A percentile compares a stretch with the other conserved stretches of the same genome.
These are phyloP conservation scores for Immersiporthe knoxdaviesiana DNA, from an alignment of 2,329 filamentous ascomycete genomes.

Conservation along the genomic window DNA sequence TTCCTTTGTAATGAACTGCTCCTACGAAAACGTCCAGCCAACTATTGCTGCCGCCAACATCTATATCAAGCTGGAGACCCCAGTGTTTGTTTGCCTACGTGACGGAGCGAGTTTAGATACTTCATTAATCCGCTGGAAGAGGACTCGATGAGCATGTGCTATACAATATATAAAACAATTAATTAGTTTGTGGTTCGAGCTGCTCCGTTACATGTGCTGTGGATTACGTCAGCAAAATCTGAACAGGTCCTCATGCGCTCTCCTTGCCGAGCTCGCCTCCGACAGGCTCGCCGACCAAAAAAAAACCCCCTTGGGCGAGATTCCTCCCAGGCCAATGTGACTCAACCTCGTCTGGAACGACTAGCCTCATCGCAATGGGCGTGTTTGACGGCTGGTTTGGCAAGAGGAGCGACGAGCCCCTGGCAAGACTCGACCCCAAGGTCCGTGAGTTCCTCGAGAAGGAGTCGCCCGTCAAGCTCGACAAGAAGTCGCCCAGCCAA, in stretches of 20 bases:
- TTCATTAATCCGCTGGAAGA: no score
- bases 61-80: no score
- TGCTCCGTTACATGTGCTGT: neutral
- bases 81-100: no score
- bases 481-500: constrained; percentile 28
- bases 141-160: no score
- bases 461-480: constrained; percentile 77
- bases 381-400: constrained; percentile 59
- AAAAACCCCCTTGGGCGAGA: neutral
- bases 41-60: neutral
- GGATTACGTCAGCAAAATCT: neutral
- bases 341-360: neutral
- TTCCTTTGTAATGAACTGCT: no score
- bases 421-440: constrained; percentile 78
- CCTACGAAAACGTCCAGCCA: no score
- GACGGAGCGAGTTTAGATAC: no score
- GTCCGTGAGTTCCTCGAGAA: constrained; percentile 83
- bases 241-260: neutral
- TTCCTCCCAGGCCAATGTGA: constrained; percentile 16
- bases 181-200: neutral
- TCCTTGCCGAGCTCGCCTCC: constrained; percentile 28
- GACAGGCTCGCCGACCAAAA: constrained; percentile 16
- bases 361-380: constrained; percentile 50
- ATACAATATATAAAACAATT: neutral
- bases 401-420: constrained; percentile 61